A percentile compares a stretch with the other conserved stretches of the same genome.
phyloP scores from a whole-genome alignment of 2,329 filamentous ascomycete species.

The Tolypocladium endophyticum region DNA sequence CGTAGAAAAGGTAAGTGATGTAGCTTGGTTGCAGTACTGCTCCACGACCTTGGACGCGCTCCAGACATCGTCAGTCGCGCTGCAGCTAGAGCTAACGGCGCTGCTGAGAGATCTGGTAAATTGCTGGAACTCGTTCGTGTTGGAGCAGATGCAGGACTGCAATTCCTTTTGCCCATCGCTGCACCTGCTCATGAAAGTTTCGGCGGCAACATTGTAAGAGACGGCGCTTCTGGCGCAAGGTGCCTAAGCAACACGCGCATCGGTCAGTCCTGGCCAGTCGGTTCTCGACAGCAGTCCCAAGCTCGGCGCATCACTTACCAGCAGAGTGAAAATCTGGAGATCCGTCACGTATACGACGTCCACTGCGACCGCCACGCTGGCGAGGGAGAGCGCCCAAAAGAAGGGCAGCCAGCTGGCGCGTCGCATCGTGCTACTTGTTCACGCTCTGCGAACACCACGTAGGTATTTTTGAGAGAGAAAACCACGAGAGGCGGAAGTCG shows the following conservation, averaged over 20 bases:
- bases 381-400: neutral
- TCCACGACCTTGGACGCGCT: conserved; percentile 34
- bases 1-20: conserved; percentile 26
- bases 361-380: conserved; percentile 1
- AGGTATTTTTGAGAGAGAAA: neutral
- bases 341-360: conserved; percentile 34
- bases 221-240: conserved; percentile 38
- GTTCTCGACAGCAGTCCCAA: conserved; percentile 1
- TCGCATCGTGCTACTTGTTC: neutral
- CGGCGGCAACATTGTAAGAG: conserved; percentile 28
- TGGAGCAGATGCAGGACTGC: conserved; percentile 43
- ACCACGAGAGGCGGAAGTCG: neutral
- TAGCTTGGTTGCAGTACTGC: conserved; percentile 37
- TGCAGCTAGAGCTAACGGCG: conserved; percentile 32
- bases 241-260: conserved; percentile 22
- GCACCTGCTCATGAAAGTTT: conserved; percentile 30
- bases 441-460: too few relatives aligned
- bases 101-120: conserved; percentile 27
- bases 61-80: conserved; percentile 32
- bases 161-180: conserved; percentile 31
- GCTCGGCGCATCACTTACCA: conserved; percentile 17
- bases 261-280: neutral
- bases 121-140: conserved; percentile 28
- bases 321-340: conserved; percentile 27
- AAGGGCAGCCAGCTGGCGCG: neutral